A percentile compares a stretch with the other conserved stretches of the same genome.
Conservation (phyloP, 345 rosid genomes). For the Brassica incana region DNA sequence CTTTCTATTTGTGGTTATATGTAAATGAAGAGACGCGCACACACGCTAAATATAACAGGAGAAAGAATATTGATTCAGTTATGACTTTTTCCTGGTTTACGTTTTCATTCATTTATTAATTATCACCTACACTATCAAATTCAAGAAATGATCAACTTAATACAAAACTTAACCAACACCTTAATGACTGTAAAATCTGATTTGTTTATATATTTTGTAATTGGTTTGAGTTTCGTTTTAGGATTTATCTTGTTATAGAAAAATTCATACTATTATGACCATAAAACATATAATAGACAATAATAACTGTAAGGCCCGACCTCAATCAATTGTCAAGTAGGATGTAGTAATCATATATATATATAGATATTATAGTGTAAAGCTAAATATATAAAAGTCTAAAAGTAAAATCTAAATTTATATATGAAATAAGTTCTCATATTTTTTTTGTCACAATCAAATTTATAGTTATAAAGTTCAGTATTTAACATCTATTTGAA, state of each 20-base stretch:
- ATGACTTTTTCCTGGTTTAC: slow-evolving; percentile 27
- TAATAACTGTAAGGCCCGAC: not conserved
- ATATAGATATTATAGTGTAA: not conserved
- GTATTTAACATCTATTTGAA: not conserved
- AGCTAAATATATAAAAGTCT: not conserved
- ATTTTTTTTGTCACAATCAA: no score
- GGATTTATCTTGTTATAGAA: not conserved
- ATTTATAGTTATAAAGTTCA: not conserved
- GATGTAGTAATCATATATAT: not conserved
- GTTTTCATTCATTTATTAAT: slow-evolving; percentile 6
- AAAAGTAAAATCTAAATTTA: not conserved
- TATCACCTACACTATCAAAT: not conserved
- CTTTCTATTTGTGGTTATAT: slow-evolving; percentile 3
- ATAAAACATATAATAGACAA: not conserved
- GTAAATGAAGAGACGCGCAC: slow-evolving; percentile 3
- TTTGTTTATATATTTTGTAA: not conserved
- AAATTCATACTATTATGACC: not conserved
- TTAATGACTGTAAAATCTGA: not conserved
- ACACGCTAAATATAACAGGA: slow-evolving; percentile 1
- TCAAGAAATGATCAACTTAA: slow-evolving; percentile 4
- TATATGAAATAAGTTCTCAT: not conserved
- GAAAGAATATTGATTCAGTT: not conserved
- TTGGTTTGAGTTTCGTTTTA: not conserved
- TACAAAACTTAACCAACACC: not conserved
- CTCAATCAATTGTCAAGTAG: slow-evolving; percentile 18